These are phyloP conservation scores for Lactifluus volemus DNA, from an alignment of 768 basidiomycete species.

Conservation along the genomic window DNA sequence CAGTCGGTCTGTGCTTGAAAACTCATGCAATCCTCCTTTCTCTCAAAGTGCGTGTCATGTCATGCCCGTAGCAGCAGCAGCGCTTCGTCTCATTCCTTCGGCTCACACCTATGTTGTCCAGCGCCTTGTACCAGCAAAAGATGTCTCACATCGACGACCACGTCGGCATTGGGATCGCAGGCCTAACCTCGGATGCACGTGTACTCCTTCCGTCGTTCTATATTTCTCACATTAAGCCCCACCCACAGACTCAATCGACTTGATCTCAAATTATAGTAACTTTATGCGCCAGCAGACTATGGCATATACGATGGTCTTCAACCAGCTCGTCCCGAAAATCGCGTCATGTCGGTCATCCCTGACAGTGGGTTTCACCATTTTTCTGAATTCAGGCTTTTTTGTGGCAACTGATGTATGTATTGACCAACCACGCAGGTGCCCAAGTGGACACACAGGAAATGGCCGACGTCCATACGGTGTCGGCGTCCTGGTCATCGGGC, in stretches of 20 bases:
- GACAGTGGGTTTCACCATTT: conserved; percentile 58
- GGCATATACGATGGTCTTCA: conserved; percentile 90
- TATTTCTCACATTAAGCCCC: not conserved
- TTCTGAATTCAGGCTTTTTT: not conserved
- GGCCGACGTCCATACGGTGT: conserved; percentile 97
- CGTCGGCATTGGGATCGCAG: conserved; percentile 98
- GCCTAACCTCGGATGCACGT: conserved; percentile 93
- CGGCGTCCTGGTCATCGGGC: conserved; percentile 94
- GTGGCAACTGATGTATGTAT: no score
- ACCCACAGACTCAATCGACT: no score
- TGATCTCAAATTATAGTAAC: conserved; percentile 27
- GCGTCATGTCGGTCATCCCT: conserved; percentile 87
- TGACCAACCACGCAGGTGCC: conserved; percentile 56
- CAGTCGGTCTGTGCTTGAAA: conserved; percentile 89
- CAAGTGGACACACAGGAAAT: conserved; percentile 97
- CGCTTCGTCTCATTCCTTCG: not conserved
- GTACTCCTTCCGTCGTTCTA: conserved; percentile 61
- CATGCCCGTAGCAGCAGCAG: not conserved
- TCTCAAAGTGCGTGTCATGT: conserved; percentile 57
- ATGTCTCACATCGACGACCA: conserved; percentile 99
- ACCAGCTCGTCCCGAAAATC: conserved; percentile 86
- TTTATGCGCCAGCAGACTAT: conserved; percentile 91
- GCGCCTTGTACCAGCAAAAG: conserved; percentile 99
- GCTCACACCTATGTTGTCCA: conserved; percentile 26
- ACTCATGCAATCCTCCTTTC: conserved; percentile 57